A percentile compares a stretch with the other conserved stretches of the same genome.
phyloP scores from a whole-genome alignment of 371 early-diverging fungal species.

The Sporodiniella umbellata region DNA sequence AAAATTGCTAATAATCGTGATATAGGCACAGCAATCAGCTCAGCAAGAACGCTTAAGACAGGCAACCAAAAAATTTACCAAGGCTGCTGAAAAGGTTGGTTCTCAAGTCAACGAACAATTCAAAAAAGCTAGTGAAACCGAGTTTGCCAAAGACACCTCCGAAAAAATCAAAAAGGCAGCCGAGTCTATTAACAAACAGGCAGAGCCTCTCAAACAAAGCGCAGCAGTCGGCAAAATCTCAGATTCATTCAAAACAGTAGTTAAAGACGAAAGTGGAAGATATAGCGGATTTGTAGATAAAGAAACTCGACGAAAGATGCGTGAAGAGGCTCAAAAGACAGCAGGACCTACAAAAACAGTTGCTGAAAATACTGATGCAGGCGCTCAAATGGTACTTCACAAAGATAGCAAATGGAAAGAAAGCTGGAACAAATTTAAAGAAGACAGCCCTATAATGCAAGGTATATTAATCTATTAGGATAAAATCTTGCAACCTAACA shows the following conservation, averaged over 20 bases:
- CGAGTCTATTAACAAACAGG: slow-evolving; percentile 59
- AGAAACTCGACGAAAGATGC: slow-evolving; percentile 64
- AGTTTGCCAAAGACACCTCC: slow-evolving; percentile 78
- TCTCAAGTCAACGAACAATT: slow-evolving; percentile 71
- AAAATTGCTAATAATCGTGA: not conserved
- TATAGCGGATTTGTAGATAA: slow-evolving; percentile 78
- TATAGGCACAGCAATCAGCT: slow-evolving; percentile 37
- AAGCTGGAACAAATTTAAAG: slow-evolving; percentile 91
- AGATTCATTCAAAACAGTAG: slow-evolving; percentile 66
- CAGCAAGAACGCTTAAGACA: slow-evolving; percentile 59
- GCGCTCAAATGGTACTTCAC: slow-evolving; percentile 84
- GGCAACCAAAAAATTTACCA: slow-evolving; percentile 75
- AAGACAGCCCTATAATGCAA: slow-evolving; percentile 83
- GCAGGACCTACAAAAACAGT: slow-evolving; percentile 20
- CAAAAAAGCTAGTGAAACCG: slow-evolving; percentile 83
- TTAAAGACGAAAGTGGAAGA: slow-evolving; percentile 71
- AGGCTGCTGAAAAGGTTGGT: slow-evolving; percentile 75
- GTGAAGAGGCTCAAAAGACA: slow-evolving; percentile 52
- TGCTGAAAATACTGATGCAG: slow-evolving; percentile 67
- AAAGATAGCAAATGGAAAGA: slow-evolving; percentile 90
- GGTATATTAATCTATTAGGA: too few species aligned
- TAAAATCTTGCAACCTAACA: too few species aligned
- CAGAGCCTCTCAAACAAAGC: slow-evolving; percentile 77
- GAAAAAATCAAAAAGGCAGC: slow-evolving; percentile 64
- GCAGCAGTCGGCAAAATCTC: slow-evolving; percentile 70